Percentiles rank a stretch among this genome's conserved stretches.
phyloP scores from a whole-genome alignment of 2,329 filamentous ascomycete genomes.

The Didymella pomorum region DNA sequence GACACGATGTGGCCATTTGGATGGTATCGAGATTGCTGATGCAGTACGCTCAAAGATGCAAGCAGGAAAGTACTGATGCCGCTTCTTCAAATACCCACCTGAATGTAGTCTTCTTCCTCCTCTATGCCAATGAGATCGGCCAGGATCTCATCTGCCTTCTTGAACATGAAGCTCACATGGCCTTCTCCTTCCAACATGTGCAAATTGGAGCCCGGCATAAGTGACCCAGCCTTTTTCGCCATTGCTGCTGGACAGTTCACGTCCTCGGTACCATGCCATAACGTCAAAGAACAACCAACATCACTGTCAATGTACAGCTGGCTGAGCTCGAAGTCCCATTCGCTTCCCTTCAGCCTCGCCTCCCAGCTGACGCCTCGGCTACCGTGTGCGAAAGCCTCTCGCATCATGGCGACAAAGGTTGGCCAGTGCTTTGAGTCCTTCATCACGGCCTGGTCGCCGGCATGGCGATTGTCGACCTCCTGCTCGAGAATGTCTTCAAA shows the following conservation, averaged over 20 bases:
- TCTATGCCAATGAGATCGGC: conserved; percentile 28
- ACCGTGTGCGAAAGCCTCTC: conserved; percentile 38
- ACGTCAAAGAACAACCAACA: conserved; percentile 29
- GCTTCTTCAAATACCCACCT: conserved; percentile 15
- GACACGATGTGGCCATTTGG: too few relatives aligned
- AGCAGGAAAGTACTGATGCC: too few relatives aligned
- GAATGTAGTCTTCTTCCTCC: conserved; percentile 30
- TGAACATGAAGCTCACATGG: conserved; percentile 37
- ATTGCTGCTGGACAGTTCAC: conserved; percentile 36
- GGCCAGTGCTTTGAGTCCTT: conserved; percentile 33
- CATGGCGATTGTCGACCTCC: conserved; percentile 31
- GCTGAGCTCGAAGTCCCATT: conserved; percentile 46
- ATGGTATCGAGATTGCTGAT: too few relatives aligned
- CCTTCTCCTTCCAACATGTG: conserved; percentile 36
- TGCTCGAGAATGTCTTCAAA: conserved; percentile 38
- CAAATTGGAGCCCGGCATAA: conserved; percentile 33
- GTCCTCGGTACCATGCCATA: conserved; percentile 49
- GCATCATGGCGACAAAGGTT: conserved; percentile 36
- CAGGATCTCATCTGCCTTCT: conserved; percentile 35
- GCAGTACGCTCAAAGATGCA: background rate
- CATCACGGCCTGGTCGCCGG: conserved; percentile 33
- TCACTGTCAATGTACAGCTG: conserved; percentile 33
- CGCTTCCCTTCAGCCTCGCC: conserved; percentile 35
- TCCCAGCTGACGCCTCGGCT: conserved; percentile 43
- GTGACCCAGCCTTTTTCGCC: conserved; percentile 34